These are phyloP conservation scores for Pseudomassariella vexata DNA, from an alignment of 2,329 filamentous ascomycete species.

Conservation along the genomic window DNA sequence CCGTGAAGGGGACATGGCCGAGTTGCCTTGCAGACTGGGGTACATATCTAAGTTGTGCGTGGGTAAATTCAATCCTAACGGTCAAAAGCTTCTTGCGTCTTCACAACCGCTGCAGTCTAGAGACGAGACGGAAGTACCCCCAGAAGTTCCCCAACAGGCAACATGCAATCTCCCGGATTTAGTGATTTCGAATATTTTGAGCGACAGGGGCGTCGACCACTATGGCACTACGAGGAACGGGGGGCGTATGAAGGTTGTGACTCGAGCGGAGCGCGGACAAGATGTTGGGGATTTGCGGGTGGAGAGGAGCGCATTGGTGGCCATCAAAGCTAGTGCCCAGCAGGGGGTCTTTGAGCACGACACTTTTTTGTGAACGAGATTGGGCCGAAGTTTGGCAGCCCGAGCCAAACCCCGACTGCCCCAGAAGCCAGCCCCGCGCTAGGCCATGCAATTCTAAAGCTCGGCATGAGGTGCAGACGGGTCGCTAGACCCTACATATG, in stretches of 20 bases:
- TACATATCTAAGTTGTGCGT: neutral
- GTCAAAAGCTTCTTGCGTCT: neutral
- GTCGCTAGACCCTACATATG: neutral
- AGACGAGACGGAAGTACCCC: neutral
- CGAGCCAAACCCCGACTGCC: neutral
- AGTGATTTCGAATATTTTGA: neutral
- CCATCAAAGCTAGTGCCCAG: too few relatives aligned
- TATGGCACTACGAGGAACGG: neutral
- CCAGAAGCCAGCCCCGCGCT: neutral
- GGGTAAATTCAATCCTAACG: neutral
- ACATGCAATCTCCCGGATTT: neutral
- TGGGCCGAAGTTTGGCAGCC: neutral
- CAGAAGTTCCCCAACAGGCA: slow-evolving; percentile 4
- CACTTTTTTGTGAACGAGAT: neutral
- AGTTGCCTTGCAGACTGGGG: neutral
- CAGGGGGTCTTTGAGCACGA: too few relatives aligned
- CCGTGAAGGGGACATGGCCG: too few relatives aligned
- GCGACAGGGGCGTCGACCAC: neutral
- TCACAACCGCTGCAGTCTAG: neutral
- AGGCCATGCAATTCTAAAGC: slow-evolving; percentile 1
- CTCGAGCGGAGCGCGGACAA: slow-evolving; percentile 26
- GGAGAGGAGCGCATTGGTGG: slow-evolving; percentile 11
- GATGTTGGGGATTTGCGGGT: slow-evolving; percentile 38
- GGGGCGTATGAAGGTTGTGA: neutral
- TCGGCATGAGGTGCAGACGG: neutral